These are phyloP conservation scores for Albophoma yamanashiensis DNA, from an alignment of 2,329 filamentous ascomycete species.

Conservation along the genomic window DNA sequence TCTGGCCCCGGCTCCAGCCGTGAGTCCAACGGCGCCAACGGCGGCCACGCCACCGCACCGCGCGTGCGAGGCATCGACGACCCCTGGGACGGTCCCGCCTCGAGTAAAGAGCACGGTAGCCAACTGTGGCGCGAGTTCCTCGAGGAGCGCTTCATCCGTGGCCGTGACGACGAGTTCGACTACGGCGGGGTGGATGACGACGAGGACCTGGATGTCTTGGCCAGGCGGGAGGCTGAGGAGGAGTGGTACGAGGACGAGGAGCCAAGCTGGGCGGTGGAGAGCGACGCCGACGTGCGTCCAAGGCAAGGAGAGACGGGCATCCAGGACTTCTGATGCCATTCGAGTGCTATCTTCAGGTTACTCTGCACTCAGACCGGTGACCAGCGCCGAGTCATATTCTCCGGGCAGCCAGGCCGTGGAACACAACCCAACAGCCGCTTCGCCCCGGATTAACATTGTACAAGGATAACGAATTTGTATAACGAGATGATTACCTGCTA, in stretches of 20 bases:
- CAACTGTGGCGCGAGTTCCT: constrained; percentile 64
- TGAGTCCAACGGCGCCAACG: constrained; percentile 30
- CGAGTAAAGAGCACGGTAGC: constrained; percentile 51
- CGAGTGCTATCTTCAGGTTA: background rate
- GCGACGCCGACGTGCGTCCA: constrained; percentile 19
- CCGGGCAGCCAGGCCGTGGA: background rate
- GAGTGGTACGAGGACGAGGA: constrained; percentile 74
- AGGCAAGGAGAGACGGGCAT: constrained; percentile 55
- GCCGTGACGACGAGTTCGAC: constrained; percentile 69
- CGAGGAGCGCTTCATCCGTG: constrained; percentile 61
- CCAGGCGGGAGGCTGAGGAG: constrained; percentile 55
- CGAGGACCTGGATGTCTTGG: constrained; percentile 57
- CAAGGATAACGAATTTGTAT: background rate
- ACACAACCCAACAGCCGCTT: background rate
- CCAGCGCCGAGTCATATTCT: background rate
- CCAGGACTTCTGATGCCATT: constrained; percentile 52
- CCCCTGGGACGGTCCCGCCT: constrained; percentile 17
- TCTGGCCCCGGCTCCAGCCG: constrained; percentile 28
- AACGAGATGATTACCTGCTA: background rate
- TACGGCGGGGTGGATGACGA: constrained; percentile 61
- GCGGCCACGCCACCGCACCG: constrained; percentile 16
- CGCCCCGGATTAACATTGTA: too few relatives aligned
- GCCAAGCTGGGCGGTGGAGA: constrained; percentile 47
- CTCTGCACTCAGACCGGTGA: background rate
- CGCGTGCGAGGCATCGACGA: background rate